Evolutionary conservation across 441 rosid species (phyloP).

Genomic region (Metrosideros polymorpha): DNA sequence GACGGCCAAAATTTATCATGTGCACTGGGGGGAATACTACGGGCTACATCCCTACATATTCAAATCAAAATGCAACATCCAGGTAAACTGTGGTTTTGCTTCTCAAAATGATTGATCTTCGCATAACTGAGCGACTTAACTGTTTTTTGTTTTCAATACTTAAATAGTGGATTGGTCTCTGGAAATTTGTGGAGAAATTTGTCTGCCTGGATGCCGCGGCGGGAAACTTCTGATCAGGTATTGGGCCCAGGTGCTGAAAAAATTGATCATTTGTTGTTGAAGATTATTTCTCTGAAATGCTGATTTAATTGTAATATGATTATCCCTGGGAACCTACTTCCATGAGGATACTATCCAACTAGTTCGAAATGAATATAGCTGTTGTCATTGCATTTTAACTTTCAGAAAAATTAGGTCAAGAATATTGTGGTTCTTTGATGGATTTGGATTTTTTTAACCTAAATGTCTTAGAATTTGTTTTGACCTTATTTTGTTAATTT

Average conservation of each 20-base stretch:
- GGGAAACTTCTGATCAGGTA: constrained; percentile 70
- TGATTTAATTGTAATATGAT: background rate
- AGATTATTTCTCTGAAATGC: background rate
- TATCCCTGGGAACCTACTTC: background rate
- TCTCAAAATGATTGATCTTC: background rate
- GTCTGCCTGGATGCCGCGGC: constrained; percentile 82
- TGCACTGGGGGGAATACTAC: constrained; percentile 80
- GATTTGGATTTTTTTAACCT: background rate
- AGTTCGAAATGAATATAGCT: background rate
- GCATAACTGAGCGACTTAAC: background rate
- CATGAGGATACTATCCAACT: background rate
- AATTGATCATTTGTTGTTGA: background rate
- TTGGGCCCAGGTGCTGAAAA: background rate
- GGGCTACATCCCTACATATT: constrained; percentile 60
- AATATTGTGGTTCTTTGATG: background rate
- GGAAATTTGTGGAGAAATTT: constrained; percentile 82
- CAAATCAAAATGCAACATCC: constrained; percentile 46
- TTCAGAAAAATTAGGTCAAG: background rate
- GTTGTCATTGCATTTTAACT: background rate
- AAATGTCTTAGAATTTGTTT: background rate
- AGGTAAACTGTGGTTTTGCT: constrained; percentile 29
- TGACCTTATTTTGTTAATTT: background rate
- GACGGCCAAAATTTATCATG: constrained; percentile 82
- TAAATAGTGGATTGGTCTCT: constrained; percentile 57
- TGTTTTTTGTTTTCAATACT: constrained; percentile 2